A percentile compares a stretch with the other conserved stretches of the same genome.
Evolutionary conservation across 352 stramenopile species (phyloP).

Genomic region (Globisporangium rhizosaccharum): DNA sequence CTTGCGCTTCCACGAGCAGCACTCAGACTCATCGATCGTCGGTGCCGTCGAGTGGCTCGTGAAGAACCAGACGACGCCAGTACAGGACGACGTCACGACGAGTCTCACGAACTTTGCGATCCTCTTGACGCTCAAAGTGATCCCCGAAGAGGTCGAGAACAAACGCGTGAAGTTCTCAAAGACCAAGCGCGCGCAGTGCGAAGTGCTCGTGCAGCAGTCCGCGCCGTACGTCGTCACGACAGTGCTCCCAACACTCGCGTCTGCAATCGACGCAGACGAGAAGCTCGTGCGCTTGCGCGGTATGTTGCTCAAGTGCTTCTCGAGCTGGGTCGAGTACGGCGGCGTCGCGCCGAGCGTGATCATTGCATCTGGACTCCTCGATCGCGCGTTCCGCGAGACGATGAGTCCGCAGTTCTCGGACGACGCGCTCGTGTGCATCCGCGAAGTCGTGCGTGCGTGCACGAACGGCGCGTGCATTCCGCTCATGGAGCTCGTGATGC

Average conservation of each 20-base stretch:
- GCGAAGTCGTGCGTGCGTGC: slow-evolving; percentile 64
- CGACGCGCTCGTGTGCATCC: slow-evolving; percentile 51
- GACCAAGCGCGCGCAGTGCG: slow-evolving; percentile 49
- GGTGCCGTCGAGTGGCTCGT: slow-evolving; percentile 72
- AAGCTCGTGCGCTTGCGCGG: slow-evolving; percentile 36
- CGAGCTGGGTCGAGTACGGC: slow-evolving; percentile 74
- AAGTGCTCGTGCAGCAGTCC: slow-evolving; percentile 64
- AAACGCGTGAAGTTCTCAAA: slow-evolving; percentile 78
- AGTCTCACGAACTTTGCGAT: slow-evolving; percentile 70
- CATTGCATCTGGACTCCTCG: slow-evolving; percentile 54
- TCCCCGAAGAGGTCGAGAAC: slow-evolving; percentile 76
- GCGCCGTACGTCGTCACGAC: slow-evolving; percentile 51
- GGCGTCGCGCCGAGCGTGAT: slow-evolving; percentile 44
- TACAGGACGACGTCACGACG: slow-evolving; percentile 31
- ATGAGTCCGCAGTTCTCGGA: slow-evolving; percentile 29
- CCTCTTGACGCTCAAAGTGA: slow-evolving; percentile 65
- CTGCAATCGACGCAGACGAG: slow-evolving; percentile 47
- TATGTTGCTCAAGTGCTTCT: slow-evolving; percentile 55
- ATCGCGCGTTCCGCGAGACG: slow-evolving; percentile 55
- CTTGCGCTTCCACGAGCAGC: slow-evolving; percentile 67
- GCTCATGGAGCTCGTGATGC: slow-evolving; percentile 76
- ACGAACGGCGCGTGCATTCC: slow-evolving; percentile 50
- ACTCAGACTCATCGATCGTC: slow-evolving; percentile 43
- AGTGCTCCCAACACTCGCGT: slow-evolving; percentile 52
- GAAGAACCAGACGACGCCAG: slow-evolving; percentile 48